phyloP scores from a whole-genome alignment of 257 asterid species.

The Capsicum pubescens region DNA sequence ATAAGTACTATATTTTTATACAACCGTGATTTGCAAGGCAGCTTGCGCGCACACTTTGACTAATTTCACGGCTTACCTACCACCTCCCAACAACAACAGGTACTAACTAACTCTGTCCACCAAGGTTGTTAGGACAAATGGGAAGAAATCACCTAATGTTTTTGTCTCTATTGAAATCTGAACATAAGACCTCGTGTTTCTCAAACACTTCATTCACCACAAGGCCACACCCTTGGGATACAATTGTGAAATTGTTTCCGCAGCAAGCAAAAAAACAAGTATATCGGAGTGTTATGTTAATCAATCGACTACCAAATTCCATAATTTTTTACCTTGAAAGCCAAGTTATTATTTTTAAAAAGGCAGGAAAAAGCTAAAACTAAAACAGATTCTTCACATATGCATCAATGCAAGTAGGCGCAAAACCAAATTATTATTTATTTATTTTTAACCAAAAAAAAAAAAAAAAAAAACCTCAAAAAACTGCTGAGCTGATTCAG shows the following conservation, averaged over 20 bases:
- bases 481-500: slow-evolving; percentile 60
- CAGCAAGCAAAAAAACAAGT: background rate
- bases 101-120: too few relatives aligned
- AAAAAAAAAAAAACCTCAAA: slow-evolving; percentile 35
- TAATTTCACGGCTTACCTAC: too few relatives aligned
- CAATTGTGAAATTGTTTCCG: background rate
- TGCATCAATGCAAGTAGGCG: background rate
- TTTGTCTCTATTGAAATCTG: too few relatives aligned
- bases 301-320: background rate
- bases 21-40: too few relatives aligned
- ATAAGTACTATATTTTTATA: background rate
- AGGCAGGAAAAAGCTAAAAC: background rate
- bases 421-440: background rate
- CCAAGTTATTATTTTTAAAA: background rate
- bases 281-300: background rate
- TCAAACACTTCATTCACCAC: too few relatives aligned
- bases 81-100: too few relatives aligned
- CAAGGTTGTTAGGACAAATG: too few relatives aligned
- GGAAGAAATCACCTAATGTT: too few relatives aligned
- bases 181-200: too few relatives aligned
- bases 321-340: background rate
- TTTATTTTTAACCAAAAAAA: too few relatives aligned
- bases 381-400: background rate
- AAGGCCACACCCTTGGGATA: background rate
- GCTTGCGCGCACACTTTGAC: too few relatives aligned